Base-by-base conservation (phyloP, 805 yeast species). In the Wickerhamiella azyma region DNA sequence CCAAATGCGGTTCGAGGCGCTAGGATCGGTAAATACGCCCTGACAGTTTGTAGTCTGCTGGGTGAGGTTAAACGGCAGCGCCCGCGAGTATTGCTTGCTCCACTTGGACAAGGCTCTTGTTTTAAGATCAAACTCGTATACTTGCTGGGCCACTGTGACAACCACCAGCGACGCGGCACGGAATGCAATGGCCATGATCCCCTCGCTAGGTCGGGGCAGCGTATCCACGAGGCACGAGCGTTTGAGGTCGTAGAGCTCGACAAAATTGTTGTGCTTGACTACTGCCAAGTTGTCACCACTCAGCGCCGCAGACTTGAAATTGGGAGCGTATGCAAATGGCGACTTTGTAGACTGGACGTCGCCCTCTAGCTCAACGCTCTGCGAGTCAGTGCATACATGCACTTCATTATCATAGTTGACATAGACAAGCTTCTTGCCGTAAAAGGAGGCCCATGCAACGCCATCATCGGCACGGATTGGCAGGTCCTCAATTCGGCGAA, bases 81-180 rank as follows among this genome's bases (percentile, higher is more conserved):
- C 69, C 44, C 82, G 92, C 14, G 85, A 72, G 61, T 85, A 85
- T 44, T 72, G 66, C 51, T 76, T 75, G 9, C 94, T 80, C 98
- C 97, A 89, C 9, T 70, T 57, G 0, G 95, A 80, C 52, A 70
- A 53, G 18, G 57, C 50, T 29, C 55, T 55, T n/a, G 53, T 48
- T 9, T 46, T 51, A 14, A 70, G 53, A 43, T 74, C 70, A 54
- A 85, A 79, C 64, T 86, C 96, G 50, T 72, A 73, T 19, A 92
- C 60, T 55, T 75, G 79, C 60, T 81, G 82, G 43, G 85, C 94
- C 41, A 81, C 75, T 1, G 89, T 77, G 17, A 80, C 72, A 9
- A 80, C 77, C 14, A 81, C 59, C 30, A 86, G 65, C 2, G 82
- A 74, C 26, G 66, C 64, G 2, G 61, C 56, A 1, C 81, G 67